Percentiles rank a stretch among this genome's conserved stretches.
phyloP scores from a whole-genome alignment of 768 basidiomycete genomes.

The Rhodosporidiobolus odoratus region DNA sequence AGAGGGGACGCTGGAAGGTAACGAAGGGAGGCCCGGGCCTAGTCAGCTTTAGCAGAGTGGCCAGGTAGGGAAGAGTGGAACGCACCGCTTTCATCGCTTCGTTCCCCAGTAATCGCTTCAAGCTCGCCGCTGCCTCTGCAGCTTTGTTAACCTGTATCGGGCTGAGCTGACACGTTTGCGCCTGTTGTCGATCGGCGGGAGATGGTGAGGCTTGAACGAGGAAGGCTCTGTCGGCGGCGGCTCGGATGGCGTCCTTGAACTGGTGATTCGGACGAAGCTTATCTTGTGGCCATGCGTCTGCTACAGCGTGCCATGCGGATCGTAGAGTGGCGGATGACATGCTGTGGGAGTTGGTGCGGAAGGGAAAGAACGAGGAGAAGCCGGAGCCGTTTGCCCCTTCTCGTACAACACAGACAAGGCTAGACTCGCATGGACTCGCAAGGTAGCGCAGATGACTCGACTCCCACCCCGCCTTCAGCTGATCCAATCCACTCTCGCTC shows the following conservation, averaged over 20 bases:
- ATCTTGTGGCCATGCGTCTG: constrained; percentile 23
- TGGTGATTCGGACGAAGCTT: constrained; percentile 18
- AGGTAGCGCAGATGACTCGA: neutral
- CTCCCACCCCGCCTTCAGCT: neutral
- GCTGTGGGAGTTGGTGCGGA: neutral
- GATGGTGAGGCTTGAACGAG: neutral
- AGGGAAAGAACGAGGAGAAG: neutral
- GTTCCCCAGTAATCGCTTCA: constrained; percentile 14
- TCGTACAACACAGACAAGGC: neutral
- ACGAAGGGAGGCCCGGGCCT: neutral
- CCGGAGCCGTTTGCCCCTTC: neutral
- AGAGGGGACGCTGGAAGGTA: constrained; percentile 14
- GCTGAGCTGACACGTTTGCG: neutral
- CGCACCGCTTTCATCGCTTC: constrained; percentile 16
- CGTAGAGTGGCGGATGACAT: neutral
- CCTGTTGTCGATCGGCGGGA: neutral
- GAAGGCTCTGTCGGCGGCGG: constrained; percentile 27
- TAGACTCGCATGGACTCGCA: neutral
- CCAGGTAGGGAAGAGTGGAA: neutral
- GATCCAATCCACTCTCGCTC: neutral
- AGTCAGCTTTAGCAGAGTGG: neutral
- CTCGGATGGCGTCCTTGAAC: constrained; percentile 19
- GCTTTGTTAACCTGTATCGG: constrained; percentile 12
- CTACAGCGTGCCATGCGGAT: constrained; percentile 4
- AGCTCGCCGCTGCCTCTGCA: neutral